Evolutionary conservation across 768 basidiomycete genomes (phyloP), one percentile per base, ranked within the genome.

Genomic region (Kwoniella newhampshirensis): DNA sequence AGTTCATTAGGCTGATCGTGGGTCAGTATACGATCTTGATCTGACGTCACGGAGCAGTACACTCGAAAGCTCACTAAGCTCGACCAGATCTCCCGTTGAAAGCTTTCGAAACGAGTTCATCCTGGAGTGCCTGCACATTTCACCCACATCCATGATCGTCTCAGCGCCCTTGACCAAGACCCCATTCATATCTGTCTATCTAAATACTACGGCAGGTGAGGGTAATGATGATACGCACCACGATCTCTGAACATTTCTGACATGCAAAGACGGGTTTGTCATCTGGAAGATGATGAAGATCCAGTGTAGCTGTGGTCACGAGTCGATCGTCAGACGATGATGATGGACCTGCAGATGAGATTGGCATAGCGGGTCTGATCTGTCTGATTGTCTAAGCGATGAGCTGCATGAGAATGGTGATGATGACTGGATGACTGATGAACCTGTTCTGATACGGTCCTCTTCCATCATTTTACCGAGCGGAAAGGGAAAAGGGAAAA

Each of bases 81-180:
- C 64, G 44, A 1, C 75, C 76, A 21, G 63, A 60, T 13, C 71
- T 45, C 0, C 75, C 76, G 17, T 61, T 73, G 49, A 77, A 77
- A 0, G 75, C 70, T 36, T 75, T 75, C 9, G 73, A 75, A 13
- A 76, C 70, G 13, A 76, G 64, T 51, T 77, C 76, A 56, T 75
- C 69, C 41, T 74, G 72, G 8, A 76, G 51, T 3, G 72, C 74
- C 59, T 68, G 25, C 12, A 62, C 60, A 32, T 15, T 13, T 8
- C 17, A n/a, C 32, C 35, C 28, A 21, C 11, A 17, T 28, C 2
- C 6, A 9, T 6, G 17, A 20, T 23, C 35, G n/a, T n/a, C n/a
- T n/a, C n/a, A n/a, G n/a, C n/a, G n/a, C n/a, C n/a, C n/a, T n/a
- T n/a, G n/a, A n/a, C n/a, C n/a, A n/a, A n/a, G n/a, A n/a, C n/a